phyloP scores from a whole-genome alignment of 108 stramenopile genomes.

The Heterococcus sp. region DNA sequence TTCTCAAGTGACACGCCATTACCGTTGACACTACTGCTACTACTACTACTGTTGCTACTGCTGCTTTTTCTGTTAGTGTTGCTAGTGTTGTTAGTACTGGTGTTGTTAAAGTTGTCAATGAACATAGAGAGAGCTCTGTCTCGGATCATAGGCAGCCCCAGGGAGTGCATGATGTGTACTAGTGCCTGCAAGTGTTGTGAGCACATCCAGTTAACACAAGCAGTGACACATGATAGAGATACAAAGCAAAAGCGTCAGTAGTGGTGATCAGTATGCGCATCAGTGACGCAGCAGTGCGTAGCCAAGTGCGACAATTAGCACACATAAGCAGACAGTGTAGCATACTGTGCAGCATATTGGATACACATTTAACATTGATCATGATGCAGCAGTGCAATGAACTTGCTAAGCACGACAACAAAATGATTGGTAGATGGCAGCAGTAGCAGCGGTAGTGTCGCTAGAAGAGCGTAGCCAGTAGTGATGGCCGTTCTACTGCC shows the following conservation, averaged over 20 bases:
- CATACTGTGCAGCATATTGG: background rate
- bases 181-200: slow-evolving; percentile 22
- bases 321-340: background rate
- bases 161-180: slow-evolving; percentile 34
- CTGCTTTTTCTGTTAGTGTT: no score
- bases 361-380: background rate
- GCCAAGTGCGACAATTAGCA: background rate
- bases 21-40: no score
- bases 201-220: background rate
- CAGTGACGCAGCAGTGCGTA: slow-evolving; percentile 39
- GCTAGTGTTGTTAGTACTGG: no score
- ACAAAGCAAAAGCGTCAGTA: background rate
- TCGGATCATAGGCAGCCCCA: slow-evolving; percentile 52
- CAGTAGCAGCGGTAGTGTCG: no score
- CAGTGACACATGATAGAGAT: no score
- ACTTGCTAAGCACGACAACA: no score
- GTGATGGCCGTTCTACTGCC: background rate
- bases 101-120: background rate
- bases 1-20: no score
- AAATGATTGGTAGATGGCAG: no score
- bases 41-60: no score
- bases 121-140: slow-evolving; percentile 2
- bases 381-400: no score
- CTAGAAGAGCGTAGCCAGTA: no score
- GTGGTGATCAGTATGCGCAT: slow-evolving; percentile 41